These are phyloP conservation scores for Pyrenopolyporus hunteri DNA, from an alignment of 495 filamentous ascomycete species.

Conservation along the genomic window DNA sequence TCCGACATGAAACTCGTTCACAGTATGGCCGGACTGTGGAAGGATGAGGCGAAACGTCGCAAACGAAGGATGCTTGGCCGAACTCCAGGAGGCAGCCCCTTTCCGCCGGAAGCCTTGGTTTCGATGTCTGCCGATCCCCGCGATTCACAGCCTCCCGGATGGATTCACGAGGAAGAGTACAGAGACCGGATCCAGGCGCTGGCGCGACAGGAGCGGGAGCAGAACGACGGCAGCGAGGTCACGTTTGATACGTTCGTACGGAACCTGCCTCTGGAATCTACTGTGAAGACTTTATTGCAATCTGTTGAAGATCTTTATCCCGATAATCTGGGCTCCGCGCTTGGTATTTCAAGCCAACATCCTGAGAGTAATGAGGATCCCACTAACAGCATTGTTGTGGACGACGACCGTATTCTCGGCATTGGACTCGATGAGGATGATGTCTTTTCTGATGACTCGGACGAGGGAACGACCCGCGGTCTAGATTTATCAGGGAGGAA, in stretches of 20 bases:
- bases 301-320: conserved; percentile 87
- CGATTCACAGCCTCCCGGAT: conserved; percentile 68
- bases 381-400: conserved; percentile 48
- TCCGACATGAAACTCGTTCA: conserved; percentile 79
- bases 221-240: conserved; percentile 52
- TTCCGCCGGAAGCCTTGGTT: conserved; percentile 76
- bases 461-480: conserved; percentile 54
- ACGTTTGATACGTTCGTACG: conserved; percentile 70
- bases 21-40: conserved; percentile 94
- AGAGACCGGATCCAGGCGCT: conserved; percentile 65
- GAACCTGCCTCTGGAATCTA: conserved; percentile 55
- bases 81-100: conserved; percentile 71
- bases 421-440: conserved; percentile 47
- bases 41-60: conserved; percentile 82
- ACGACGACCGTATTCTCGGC: conserved; percentile 53
- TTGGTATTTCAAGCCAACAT: conserved; percentile 45
- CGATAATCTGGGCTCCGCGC: conserved; percentile 62
- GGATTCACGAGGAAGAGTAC: conserved; percentile 93
- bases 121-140: conserved; percentile 86
- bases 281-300: conserved; percentile 75
- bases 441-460: conserved; percentile 57
- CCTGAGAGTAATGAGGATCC: conserved; percentile 35
- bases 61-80: conserved; percentile 68
- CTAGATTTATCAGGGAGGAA: conserved; percentile 11
- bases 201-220: conserved; percentile 64